These are phyloP conservation scores for Exophiala xenobiotica DNA, from an alignment of 2,329 filamentous ascomycete species.

Conservation along the genomic window DNA sequence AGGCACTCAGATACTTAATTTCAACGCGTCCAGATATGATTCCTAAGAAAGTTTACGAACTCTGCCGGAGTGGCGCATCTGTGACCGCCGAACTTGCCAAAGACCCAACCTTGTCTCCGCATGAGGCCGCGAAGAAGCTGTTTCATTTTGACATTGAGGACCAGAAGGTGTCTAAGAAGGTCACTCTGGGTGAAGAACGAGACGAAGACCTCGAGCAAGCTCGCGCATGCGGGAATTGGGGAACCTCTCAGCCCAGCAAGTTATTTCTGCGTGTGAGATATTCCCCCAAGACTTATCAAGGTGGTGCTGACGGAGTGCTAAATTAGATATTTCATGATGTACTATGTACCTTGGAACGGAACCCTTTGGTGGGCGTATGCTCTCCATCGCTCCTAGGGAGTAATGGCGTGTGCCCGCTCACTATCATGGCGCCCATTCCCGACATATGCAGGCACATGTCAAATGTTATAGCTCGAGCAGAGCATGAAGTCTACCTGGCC, in stretches of 20 bases:
- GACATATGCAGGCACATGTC: slow-evolving; percentile 74
- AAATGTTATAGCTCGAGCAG: slow-evolving; percentile 70
- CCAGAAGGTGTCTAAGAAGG: slow-evolving; percentile 14
- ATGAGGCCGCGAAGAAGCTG: slow-evolving; percentile 56
- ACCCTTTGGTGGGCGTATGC: slow-evolving; percentile 49
- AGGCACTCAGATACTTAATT: background rate
- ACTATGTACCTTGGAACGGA: slow-evolving; percentile 44
- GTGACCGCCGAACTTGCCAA: slow-evolving; percentile 59
- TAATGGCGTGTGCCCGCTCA: slow-evolving; percentile 65
- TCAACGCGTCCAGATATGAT: slow-evolving; percentile 16
- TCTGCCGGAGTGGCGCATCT: slow-evolving; percentile 55
- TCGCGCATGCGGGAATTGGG: slow-evolving; percentile 66
- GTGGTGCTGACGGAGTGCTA: background rate
- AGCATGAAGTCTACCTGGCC: slow-evolving; percentile 70
- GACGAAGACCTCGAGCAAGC: slow-evolving; percentile 55
- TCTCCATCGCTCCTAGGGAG: slow-evolving; percentile 61
- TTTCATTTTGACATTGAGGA: slow-evolving; percentile 44
- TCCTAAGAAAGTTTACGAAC: slow-evolving; percentile 46
- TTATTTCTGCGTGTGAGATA: slow-evolving; percentile 61
- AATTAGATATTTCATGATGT: slow-evolving; percentile 65
- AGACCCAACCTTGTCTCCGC: slow-evolving; percentile 54
- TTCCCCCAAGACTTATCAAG: background rate
- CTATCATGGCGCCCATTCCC: slow-evolving; percentile 66
- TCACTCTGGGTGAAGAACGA: slow-evolving; percentile 26
- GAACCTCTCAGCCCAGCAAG: slow-evolving; percentile 60